Base-by-base conservation (phyloP, 345 rosid species). In the Hibiscus trionum region DNA sequence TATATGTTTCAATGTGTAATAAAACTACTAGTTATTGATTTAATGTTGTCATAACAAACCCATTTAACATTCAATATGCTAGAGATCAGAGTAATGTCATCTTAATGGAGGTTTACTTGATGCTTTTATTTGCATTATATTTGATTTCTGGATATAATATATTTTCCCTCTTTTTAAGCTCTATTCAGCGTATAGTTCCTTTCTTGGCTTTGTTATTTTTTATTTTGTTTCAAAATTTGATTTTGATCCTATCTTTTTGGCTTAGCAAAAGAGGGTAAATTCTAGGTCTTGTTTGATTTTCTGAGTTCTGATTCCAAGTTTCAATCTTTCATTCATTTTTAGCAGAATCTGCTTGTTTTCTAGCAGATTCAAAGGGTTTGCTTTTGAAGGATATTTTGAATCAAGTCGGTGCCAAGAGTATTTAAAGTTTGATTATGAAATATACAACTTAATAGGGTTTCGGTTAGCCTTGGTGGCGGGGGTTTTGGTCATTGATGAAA, bases 401-500 rank as follows among this genome's bases (percentile, higher is more conserved):
- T 66, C 27, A 44, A 52, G 46, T 37, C 6, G 56, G 42, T 12
- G 44, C 35, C 57, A 67, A 44, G 29, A 26, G 19, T 33, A 11
- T 69, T 47, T 10, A 21, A 58, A 24, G 60, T 19, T 39, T 9
- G 21, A 49, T 4, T 21, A 39, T 46, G 19, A 21, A 58, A 65
- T 35, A 33, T 53, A 26, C 2, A 73, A 4, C n/a, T 35, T 57
- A 12, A 44, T 65, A 73, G 70, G 76, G 71, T 37, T 73, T 65
- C 65, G 71, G 69, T 11, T 69, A 21, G 77, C 12, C 7, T 64
- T 75, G 68, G 4, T 9, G 49, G 49, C 37, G 53, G 42, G 46
- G 73, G 24, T 19, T 17, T 17, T 55, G 6, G 52, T 61, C 12
- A 60, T 52, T 69, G 80, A 80, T 80, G 86, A 83, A 76, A 83